Conservation (phyloP, 148 eudicot genomes). For the Talinum fruticosum region DNA sequence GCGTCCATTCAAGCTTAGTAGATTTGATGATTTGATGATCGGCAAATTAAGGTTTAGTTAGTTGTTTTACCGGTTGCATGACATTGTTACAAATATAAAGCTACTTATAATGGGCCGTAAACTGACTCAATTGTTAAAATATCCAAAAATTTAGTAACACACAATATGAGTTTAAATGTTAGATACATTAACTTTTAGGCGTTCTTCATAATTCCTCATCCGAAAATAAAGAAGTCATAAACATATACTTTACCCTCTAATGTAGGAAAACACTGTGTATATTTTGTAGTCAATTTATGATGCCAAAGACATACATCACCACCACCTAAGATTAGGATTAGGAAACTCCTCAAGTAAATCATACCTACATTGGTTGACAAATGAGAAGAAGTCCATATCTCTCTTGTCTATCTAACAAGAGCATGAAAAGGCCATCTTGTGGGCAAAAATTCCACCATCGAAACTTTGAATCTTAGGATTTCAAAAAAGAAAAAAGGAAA, state of each 20-base stretch:
- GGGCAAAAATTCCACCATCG: not conserved
- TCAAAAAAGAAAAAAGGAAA: no score
- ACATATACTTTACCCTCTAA: not conserved
- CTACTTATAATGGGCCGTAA: no score
- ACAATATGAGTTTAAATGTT: no score
- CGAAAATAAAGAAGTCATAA: no score
- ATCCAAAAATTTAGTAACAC: not conserved
- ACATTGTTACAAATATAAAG: not conserved
- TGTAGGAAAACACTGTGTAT: not conserved
- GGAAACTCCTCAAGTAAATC: not conserved
- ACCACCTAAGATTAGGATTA: not conserved
- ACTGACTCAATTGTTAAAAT: not conserved
- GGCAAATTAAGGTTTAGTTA: not conserved
- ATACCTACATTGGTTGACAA: slow-evolving; percentile 9
- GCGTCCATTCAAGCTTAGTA: not conserved
- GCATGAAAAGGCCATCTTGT: not conserved
- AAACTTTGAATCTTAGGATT: not conserved
- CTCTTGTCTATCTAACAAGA: not conserved
- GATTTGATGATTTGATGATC: not conserved
- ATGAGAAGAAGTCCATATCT: not conserved
- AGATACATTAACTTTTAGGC: not conserved
- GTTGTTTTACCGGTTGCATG: not conserved
- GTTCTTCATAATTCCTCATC: no score
- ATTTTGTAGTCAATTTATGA: not conserved
- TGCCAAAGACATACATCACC: not conserved